phyloP scores from a whole-genome alignment of 2,329 filamentous ascomycete species.

The Diatrype stigma region DNA sequence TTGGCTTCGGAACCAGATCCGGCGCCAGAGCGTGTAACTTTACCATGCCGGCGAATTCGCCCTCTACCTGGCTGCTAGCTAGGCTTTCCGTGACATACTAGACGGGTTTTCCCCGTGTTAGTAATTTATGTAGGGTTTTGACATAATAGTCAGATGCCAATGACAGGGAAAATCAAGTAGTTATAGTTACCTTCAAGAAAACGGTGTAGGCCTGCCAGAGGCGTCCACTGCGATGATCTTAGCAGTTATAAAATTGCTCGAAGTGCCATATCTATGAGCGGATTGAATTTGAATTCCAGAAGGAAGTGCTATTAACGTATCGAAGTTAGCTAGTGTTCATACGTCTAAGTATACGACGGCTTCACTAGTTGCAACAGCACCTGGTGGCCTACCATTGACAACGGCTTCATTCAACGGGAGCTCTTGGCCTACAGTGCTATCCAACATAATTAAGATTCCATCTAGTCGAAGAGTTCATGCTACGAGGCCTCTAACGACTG shows the following conservation, averaged over 20 bases:
- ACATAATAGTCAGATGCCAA: too few species aligned
- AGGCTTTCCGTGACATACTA: constrained; percentile 10
- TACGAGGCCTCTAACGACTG: too few species aligned
- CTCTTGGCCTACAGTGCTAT: not conserved
- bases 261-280: constrained; percentile 3
- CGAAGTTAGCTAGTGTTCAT: not conserved
- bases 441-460: not conserved
- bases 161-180: not conserved
- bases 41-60: constrained; percentile 11
- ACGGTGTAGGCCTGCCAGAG: not conserved
- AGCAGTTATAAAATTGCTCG: constrained; percentile 9
- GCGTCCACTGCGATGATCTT: constrained; percentile 6
- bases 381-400: not conserved
- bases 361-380: not conserved
- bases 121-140: too few species aligned
- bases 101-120: not conserved
- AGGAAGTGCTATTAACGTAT: constrained; percentile 2
- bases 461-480: constrained; percentile 3
- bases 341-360: not conserved
- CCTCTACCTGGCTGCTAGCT: constrained; percentile 8
- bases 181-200: constrained; percentile 5
- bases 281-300: constrained; percentile 1
- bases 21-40: constrained; percentile 6
- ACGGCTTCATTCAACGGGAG: constrained; percentile 8
- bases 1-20: constrained; percentile 8